Conservation (phyloP, 345 rosid species). For the Lumnitzera racemosa region DNA sequence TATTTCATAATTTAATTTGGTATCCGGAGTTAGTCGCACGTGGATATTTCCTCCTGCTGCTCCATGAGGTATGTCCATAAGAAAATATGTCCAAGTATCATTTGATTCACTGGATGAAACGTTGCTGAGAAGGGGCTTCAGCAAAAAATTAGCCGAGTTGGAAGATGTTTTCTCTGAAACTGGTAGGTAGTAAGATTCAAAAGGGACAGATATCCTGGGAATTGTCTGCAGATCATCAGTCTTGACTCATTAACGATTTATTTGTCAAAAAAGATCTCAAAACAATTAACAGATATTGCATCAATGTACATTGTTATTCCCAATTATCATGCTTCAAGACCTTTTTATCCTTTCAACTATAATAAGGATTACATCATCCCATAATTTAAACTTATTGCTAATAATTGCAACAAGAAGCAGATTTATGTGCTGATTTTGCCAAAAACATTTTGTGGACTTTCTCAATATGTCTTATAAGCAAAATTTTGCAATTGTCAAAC, state of each 20-base stretch:
- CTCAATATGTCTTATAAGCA: too few species aligned
- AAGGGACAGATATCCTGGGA: constrained; percentile 53
- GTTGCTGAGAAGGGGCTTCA: constrained; percentile 71
- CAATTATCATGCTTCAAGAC: background rate
- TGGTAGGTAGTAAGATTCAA: constrained; percentile 79
- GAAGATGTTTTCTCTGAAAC: constrained; percentile 38
- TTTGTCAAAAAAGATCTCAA: constrained; percentile 12
- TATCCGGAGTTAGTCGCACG: constrained; percentile 45
- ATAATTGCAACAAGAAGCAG: too few species aligned
- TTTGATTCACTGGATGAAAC: constrained; percentile 35
- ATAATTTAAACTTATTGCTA: too few species aligned
- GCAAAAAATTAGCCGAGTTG: constrained; percentile 52
- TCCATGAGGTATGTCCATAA: constrained; percentile 67
- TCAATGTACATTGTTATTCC: background rate
- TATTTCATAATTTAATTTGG: constrained; percentile 50
- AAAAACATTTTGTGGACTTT: too few species aligned
- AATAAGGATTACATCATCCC: too few species aligned
- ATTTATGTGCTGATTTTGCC: too few species aligned
- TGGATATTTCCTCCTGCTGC: constrained; percentile 94
- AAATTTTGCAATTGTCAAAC: too few species aligned
- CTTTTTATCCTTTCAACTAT: too few species aligned
- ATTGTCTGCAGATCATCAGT: constrained; percentile 65
- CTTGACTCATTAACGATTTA: constrained; percentile 19
- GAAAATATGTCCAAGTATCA: constrained; percentile 71
- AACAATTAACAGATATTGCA: constrained; percentile 14